Conservation (phyloP, 2,329 filamentous ascomycete species). For the Fusarium luffae region DNA sequence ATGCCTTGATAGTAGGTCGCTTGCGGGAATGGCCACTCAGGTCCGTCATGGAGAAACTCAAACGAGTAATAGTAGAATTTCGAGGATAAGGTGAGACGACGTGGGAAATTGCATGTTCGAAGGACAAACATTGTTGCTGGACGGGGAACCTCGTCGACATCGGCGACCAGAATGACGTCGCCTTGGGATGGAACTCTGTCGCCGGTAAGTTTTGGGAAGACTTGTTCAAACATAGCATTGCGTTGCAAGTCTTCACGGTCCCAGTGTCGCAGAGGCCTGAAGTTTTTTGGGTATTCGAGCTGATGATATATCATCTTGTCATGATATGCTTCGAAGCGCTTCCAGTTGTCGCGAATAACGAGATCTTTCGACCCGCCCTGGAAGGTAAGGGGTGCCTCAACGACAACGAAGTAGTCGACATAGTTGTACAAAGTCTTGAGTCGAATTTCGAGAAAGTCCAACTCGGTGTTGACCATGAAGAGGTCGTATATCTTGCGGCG, state of each 20-base stretch:
- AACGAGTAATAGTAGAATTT: slow-evolving; percentile 69
- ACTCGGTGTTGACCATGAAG: slow-evolving; percentile 70
- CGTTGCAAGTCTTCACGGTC: slow-evolving; percentile 64
- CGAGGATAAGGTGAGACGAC: slow-evolving; percentile 62
- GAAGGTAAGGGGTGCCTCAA: slow-evolving; percentile 69
- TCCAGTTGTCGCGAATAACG: slow-evolving; percentile 63
- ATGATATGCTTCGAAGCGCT: slow-evolving; percentile 62
- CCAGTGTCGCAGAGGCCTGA: slow-evolving; percentile 56
- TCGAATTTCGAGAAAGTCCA: slow-evolving; percentile 74
- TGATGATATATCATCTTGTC: slow-evolving; percentile 71
- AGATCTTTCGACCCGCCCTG: slow-evolving; percentile 67
- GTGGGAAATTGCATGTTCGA: slow-evolving; percentile 63
- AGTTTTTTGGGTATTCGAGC: slow-evolving; percentile 58
- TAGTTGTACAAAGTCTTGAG: slow-evolving; percentile 66
- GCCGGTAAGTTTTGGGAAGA: slow-evolving; percentile 61
- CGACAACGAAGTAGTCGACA: slow-evolving; percentile 74
- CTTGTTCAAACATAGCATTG: slow-evolving; percentile 68
- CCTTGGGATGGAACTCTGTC: slow-evolving; percentile 55
- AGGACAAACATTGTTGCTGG: slow-evolving; percentile 61
- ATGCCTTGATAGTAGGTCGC: slow-evolving; percentile 63
- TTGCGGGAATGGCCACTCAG: slow-evolving; percentile 67
- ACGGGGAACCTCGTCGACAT: slow-evolving; percentile 70
- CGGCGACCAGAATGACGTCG: slow-evolving; percentile 69
- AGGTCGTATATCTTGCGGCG: slow-evolving; percentile 61
- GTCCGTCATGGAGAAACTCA: slow-evolving; percentile 58